A percentile compares a stretch with the other conserved stretches of the same genome.
These are phyloP conservation scores for Apiospora sp. DNA, from an alignment of 2,329 filamentous ascomycete genomes.

Conservation along the genomic window DNA sequence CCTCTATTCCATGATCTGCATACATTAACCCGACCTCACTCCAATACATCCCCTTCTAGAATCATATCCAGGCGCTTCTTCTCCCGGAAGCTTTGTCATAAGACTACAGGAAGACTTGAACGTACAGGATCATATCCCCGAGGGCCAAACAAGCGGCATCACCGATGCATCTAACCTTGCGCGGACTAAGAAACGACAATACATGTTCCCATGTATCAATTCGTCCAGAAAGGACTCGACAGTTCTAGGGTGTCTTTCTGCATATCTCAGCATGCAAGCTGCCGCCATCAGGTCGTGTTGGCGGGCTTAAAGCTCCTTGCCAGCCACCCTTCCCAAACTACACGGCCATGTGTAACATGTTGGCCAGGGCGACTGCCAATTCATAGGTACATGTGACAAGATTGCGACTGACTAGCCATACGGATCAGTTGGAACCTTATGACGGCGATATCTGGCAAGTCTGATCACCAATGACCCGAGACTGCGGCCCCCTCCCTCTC, in stretches of 20 bases:
- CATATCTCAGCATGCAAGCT: background rate
- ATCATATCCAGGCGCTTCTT: background rate
- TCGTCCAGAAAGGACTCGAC: background rate
- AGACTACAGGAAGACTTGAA: background rate
- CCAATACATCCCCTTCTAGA: background rate
- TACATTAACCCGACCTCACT: conserved; percentile 5
- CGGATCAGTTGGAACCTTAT: background rate
- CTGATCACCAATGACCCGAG: background rate
- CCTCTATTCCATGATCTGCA: background rate
- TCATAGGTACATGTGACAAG: background rate
- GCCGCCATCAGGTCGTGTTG: background rate
- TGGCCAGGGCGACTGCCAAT: background rate
- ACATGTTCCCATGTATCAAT: too few species aligned
- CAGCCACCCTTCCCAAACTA: background rate
- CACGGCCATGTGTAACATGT: background rate
- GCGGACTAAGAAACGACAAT: background rate
- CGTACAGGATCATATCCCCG: background rate
- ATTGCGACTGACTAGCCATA: background rate
- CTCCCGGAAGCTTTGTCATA: background rate
- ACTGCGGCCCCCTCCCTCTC: background rate
- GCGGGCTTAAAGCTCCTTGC: background rate
- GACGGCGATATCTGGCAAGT: background rate
- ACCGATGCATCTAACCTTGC: background rate
- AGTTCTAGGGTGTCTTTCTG: background rate
- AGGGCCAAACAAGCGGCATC: background rate